Conservation (phyloP, 495 filamentous ascomycete genomes). For the Tuber aestivum region DNA sequence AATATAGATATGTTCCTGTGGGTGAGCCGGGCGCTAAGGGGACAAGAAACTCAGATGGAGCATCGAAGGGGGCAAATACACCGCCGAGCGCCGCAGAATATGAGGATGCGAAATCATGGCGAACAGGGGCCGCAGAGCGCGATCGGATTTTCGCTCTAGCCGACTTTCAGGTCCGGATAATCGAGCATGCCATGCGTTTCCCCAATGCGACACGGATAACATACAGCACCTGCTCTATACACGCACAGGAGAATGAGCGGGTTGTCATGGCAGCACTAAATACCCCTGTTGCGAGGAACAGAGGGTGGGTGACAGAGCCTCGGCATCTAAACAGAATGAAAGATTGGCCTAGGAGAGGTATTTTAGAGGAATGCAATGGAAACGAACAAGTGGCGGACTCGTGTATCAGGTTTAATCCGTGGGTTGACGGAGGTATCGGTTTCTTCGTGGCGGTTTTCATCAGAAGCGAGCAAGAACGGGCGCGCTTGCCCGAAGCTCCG, state of each 20-base stretch:
- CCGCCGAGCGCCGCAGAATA: constrained; percentile 22
- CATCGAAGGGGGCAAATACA: constrained; percentile 42
- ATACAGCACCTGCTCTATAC: constrained; percentile 88
- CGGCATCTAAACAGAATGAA: constrained; percentile 60
- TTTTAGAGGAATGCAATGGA: constrained; percentile 46
- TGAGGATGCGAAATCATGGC: constrained; percentile 34
- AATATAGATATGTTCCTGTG: constrained; percentile 52
- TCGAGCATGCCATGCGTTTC: constrained; percentile 78
- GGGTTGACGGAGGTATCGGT: constrained; percentile 69
- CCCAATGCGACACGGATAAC: constrained; percentile 69
- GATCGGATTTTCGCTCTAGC: constrained; percentile 65
- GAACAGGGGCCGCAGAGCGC: constrained; percentile 18
- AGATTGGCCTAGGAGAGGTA: constrained; percentile 63
- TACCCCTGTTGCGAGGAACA: constrained; percentile 57
- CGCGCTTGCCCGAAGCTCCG: background rate
- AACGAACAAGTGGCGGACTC: constrained; percentile 57
- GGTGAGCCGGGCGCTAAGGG: constrained; percentile 43
- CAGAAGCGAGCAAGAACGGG: constrained; percentile 45
- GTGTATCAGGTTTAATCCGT: constrained; percentile 75
- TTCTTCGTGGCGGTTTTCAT: constrained; percentile 68
- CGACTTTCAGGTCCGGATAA: constrained; percentile 66
- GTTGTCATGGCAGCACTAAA: constrained; percentile 66
- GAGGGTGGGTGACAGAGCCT: constrained; percentile 70
- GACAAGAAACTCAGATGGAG: constrained; percentile 1
- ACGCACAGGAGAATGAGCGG: constrained; percentile 78